Evolutionary conservation across 768 basidiomycete genomes (phyloP).

Genomic region (Mycena amicta): DNA sequence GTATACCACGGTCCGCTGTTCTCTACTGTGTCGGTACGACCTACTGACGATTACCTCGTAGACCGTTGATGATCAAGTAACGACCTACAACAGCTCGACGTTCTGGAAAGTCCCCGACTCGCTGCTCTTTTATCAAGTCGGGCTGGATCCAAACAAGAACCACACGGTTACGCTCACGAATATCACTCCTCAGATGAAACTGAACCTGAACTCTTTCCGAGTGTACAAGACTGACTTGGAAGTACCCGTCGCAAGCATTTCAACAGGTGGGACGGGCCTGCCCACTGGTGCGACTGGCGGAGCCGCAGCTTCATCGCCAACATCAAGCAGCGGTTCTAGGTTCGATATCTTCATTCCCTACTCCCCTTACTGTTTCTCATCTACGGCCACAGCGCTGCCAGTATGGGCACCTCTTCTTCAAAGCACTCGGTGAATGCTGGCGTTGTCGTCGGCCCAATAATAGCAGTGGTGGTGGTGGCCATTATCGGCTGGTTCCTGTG

Average conservation of each 20-base stretch:
- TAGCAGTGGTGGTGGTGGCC: conserved; percentile 1
- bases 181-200: not conserved
- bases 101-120: conserved; percentile 18
- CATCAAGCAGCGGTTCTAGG: not conserved
- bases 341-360: not conserved
- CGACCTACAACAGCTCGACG: conserved; percentile 10
- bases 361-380: not conserved
- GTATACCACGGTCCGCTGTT: conserved; percentile 1
- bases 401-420: not conserved
- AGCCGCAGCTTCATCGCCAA: not conserved
- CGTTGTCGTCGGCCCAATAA: conserved; percentile 10
- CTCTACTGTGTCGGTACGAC: too few relatives aligned
- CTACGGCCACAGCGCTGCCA: not conserved
- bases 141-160: conserved; percentile 12
- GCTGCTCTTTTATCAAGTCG: too few relatives aligned
- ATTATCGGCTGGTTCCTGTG: not conserved
- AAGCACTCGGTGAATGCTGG: conserved; percentile 11
- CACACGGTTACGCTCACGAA: conserved; percentile 11
- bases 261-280: too few relatives aligned
- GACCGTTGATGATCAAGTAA: not conserved
- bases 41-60: too few relatives aligned
- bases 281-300: too few relatives aligned
- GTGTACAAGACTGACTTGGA: not conserved
- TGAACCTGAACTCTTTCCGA: conserved; percentile 12
- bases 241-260: too few relatives aligned